Percentiles rank a stretch among this genome's conserved stretches.
Conservation (phyloP, 176 grass and related monocot genomes). For the Triticum timopheevii region DNA sequence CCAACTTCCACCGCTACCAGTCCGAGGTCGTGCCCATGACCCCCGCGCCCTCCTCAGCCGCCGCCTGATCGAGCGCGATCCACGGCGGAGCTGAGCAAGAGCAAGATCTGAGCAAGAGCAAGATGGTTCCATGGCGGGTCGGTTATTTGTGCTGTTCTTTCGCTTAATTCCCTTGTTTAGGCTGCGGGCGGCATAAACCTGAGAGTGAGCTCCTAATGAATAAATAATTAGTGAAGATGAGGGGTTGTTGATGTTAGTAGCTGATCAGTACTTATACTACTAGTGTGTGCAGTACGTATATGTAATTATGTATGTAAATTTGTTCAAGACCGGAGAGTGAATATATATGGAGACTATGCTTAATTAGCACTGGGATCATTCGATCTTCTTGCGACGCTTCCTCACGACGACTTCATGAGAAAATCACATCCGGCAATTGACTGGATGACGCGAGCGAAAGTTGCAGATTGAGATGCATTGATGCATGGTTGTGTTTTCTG, state of each 20-base stretch:
- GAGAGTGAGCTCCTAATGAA: slow-evolving; percentile 12
- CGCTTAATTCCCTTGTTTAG: not conserved
- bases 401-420: not conserved
- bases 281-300: not conserved
- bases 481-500: not conserved
- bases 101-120: no score
- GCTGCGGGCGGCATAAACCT: not conserved
- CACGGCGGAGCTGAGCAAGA: not conserved
- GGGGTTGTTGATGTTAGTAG: not conserved
- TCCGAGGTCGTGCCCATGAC: slow-evolving; percentile 18
- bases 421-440: not conserved
- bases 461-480: not conserved
- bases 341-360: not conserved
- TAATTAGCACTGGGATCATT: not conserved
- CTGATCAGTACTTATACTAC: not conserved
- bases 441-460: not conserved
- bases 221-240: not conserved
- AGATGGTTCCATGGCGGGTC: not conserved
- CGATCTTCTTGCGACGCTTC: not conserved
- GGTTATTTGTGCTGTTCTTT: not conserved
- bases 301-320: slow-evolving; percentile 24
- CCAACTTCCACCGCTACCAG: slow-evolving; percentile 43
- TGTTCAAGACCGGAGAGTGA: not conserved
- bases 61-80: not conserved
- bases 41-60: not conserved